Percentiles rank a stretch among this genome's conserved stretches.
Conservation (phyloP, 768 basidiomycete genomes). For the Scleroderma bovista region DNA sequence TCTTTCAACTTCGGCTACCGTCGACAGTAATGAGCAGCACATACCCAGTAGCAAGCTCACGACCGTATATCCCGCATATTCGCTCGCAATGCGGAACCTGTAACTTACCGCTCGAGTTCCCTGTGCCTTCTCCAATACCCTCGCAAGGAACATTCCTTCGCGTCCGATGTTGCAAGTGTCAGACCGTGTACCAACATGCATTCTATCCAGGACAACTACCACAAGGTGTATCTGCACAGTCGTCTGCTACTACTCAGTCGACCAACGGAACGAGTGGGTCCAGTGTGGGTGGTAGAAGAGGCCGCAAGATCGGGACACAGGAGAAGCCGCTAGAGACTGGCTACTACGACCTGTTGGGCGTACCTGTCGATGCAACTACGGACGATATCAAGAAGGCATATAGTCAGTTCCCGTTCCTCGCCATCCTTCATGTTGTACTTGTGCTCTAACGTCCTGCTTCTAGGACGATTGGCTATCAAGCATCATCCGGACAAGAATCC, state of each 20-base stretch:
- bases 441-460: not conserved
- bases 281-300: conserved; percentile 33
- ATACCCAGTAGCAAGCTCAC: conserved; percentile 53
- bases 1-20: not conserved
- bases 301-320: conserved; percentile 83
- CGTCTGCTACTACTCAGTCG: conserved; percentile 10
- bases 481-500: conserved; percentile 92
- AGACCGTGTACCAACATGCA: conserved; percentile 50
- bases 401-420: conserved; percentile 38
- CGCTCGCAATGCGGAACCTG: conserved; percentile 58
- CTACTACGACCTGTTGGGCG: conserved; percentile 85
- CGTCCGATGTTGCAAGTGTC: conserved; percentile 69
- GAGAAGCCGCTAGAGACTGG: conserved; percentile 82
- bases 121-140: conserved; percentile 55
- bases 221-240: conserved; percentile 11
- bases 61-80: conserved; percentile 63
- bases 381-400: conserved; percentile 93
- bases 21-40: conserved; percentile 39
- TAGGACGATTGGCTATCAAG: conserved; percentile 83
- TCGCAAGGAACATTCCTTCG: conserved; percentile 52
- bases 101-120: conserved; percentile 56
- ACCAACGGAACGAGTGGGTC: conserved; percentile 16
- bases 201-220: conserved; percentile 65
- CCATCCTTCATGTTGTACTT: too few species aligned
- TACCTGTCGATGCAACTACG: conserved; percentile 65